A percentile compares a stretch with the other conserved stretches of the same genome.
phyloP scores from a whole-genome alignment of 1,284 basidiomycete species.

The Malassezia globosa region DNA sequence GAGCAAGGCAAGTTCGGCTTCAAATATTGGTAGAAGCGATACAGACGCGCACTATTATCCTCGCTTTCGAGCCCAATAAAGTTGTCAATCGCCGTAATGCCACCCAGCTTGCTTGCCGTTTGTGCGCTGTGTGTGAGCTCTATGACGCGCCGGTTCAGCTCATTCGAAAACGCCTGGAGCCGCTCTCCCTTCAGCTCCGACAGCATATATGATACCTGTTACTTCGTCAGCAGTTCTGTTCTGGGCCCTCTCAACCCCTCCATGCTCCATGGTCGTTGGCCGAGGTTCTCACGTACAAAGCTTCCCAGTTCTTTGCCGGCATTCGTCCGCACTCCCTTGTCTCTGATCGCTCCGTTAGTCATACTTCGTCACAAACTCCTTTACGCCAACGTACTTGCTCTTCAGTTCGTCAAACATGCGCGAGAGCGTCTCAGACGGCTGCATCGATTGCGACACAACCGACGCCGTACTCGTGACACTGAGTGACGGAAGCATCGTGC shows the following conservation, averaged over 20 bases:
- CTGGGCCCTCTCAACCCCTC: no score
- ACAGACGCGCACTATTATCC: conserved; percentile 57
- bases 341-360: conserved; percentile 4
- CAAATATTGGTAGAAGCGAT: conserved; percentile 81
- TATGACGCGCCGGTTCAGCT: conserved; percentile 63
- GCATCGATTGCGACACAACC: conserved; percentile 17
- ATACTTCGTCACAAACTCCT: no score
- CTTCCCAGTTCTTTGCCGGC: conserved; percentile 38
- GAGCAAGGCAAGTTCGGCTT: conserved; percentile 69
- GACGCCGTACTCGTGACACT: conserved; percentile 4
- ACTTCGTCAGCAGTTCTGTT: no score
- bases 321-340: conserved; percentile 22
- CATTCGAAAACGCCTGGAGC: conserved; percentile 44
- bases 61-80: conserved; percentile 27
- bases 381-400: conserved; percentile 31
- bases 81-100: conserved; percentile 60
- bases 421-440: conserved; percentile 34
- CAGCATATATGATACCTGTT: conserved; percentile 26
- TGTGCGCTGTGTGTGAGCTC: conserved; percentile 70
- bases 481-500: conserved; percentile 14
- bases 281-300: conserved; percentile 16
- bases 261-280: no score
- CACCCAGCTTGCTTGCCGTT: conserved; percentile 64
- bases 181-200: conserved; percentile 41
- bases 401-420: conserved; percentile 38